Evolutionary conservation across 2,329 filamentous ascomycete genomes (phyloP).

Genomic region (Ascochyta clinopodiicola): DNA sequence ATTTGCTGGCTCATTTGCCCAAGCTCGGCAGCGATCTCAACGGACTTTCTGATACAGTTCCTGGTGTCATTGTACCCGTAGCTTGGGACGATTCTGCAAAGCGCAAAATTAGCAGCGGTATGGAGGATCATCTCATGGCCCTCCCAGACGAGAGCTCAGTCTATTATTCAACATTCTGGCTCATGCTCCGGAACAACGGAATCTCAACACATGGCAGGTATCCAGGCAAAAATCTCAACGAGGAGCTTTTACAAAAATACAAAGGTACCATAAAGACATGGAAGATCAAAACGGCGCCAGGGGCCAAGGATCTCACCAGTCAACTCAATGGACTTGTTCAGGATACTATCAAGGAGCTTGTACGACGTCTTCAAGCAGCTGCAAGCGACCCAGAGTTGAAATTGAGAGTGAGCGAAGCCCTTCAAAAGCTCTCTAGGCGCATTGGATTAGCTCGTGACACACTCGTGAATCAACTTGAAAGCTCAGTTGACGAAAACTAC

Average conservation of each 20-base stretch:
- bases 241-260: neutral
- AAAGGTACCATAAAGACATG: neutral
- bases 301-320: neutral
- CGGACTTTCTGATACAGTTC: neutral
- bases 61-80: neutral
- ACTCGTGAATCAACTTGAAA: neutral
- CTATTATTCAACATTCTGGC: neutral
- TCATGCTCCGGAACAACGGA: constrained; percentile 5
- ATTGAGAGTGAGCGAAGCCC: neutral
- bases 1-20: neutral
- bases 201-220: neutral
- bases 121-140: neutral
- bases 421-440: neutral
- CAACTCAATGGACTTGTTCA: neutral
- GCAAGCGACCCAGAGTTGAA: constrained; percentile 7
- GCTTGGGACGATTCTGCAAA: neutral
- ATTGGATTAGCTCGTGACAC: neutral
- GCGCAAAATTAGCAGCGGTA: neutral
- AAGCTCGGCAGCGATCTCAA: neutral
- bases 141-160: neutral
- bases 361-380: neutral
- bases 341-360: neutral
- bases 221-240: neutral
- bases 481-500: neutral
- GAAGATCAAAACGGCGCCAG: neutral